Base-by-base conservation (phyloP, 2,329 filamentous ascomycete genomes). In the Hymenoscyphus infarciens region DNA sequence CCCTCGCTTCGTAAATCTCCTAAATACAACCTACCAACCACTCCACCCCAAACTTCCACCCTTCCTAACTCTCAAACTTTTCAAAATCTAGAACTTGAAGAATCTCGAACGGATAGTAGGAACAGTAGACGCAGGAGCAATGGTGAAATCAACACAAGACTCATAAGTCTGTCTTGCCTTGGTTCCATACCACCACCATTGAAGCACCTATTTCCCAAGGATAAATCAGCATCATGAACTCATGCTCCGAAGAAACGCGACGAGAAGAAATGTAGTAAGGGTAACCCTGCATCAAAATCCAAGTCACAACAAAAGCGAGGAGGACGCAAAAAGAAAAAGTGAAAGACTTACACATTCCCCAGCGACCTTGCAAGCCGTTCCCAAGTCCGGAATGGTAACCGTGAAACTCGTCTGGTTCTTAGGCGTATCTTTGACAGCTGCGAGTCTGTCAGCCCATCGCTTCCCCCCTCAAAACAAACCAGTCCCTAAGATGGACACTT, bases 141-240 rank as follows among this genome's bases (percentile, higher is more conserved):
- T 63, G 5, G 60, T 66, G 59, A 84, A 83, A 69, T 84, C 82
- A 62, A 83, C 74, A 71, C 82, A 84, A 62, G 76, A 76, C 74
- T 83, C 80, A 71, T 84, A 84, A 15, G 81, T 83, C 77, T 84
- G 82, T 67, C 79, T 72, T 55, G 81, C 77, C 39, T 66, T 69
- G 8, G 75, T 70, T 15, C 80, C 80, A 67, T 81, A 76, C 82
- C 81, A 83, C 74, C 72, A 82, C 79, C 81, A 82, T 72, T 83
- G 82, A 56, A 85, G 77, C 5, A 82, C 81, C 70, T 82, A 82
- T 65, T 67, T n/a, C n/a, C 68, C 57, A 80, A 81, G 8, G 27
- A 77, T 61, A 31, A n/a, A 73, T 77, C 35, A 76, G 22, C n/a
- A 19, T n/a, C n/a, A n/a, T n/a, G n/a, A n/a, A n/a, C n/a, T n/a